Evolutionary conservation across 2,329 filamentous ascomycete genomes (phyloP).

Genomic region (Diaporthe amygdali): DNA sequence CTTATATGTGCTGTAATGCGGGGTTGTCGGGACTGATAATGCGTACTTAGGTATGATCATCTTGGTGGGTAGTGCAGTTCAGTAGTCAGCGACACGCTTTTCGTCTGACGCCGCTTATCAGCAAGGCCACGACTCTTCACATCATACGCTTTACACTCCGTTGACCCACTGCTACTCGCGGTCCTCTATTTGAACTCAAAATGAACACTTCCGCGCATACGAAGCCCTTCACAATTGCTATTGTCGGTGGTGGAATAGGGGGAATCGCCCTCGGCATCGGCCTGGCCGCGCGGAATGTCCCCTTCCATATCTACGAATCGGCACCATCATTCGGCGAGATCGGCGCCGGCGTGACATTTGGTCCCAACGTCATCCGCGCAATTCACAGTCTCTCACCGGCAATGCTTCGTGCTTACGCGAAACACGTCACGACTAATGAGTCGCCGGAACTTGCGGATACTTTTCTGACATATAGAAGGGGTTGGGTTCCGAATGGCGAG

Average conservation of each 20-base stretch:
- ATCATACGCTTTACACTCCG: no score
- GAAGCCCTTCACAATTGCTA: conserved; percentile 45
- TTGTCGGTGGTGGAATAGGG: conserved; percentile 64
- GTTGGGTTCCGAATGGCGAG: not conserved
- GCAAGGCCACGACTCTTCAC: not conserved
- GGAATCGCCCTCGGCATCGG: conserved; percentile 60
- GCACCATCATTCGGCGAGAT: conserved; percentile 60
- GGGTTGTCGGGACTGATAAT: not conserved
- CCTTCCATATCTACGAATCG: conserved; percentile 60
- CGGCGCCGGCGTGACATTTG: conserved; percentile 61
- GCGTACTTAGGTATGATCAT: not conserved
- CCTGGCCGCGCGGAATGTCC: conserved; percentile 40
- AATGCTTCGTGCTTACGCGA: conserved; percentile 47
- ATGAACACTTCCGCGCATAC: not conserved
- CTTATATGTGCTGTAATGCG: not conserved
- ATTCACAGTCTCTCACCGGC: conserved; percentile 57
- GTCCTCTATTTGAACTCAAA: not conserved
- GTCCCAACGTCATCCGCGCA: conserved; percentile 58
- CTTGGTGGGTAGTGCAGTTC: not conserved
- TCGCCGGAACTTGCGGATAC: conserved; percentile 15
- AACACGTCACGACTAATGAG: conserved; percentile 32
- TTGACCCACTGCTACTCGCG: no score
- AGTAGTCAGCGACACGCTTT: not conserved
- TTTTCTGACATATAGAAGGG: conserved; percentile 8
- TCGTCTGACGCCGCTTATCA: not conserved